Evolutionary conservation across 495 filamentous ascomycete genomes (phyloP).

Genomic region (Daldinia grandis): DNA sequence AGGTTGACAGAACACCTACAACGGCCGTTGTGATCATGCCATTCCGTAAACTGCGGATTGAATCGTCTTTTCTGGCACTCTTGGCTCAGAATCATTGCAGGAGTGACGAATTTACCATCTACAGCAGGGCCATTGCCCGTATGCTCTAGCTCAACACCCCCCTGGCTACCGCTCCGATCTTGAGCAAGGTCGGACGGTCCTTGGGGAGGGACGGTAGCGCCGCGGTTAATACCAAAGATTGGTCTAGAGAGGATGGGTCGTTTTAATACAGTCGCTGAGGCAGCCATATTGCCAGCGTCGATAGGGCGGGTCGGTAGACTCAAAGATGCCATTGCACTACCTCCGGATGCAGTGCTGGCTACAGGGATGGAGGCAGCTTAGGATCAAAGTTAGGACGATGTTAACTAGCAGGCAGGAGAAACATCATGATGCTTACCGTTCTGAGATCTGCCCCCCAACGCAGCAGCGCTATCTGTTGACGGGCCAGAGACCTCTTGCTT

Average conservation of each 20-base stretch:
- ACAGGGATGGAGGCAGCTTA: background rate
- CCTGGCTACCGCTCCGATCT: background rate
- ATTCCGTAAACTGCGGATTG: slow-evolving; percentile 39
- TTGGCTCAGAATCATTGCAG: background rate
- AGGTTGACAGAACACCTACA: slow-evolving; percentile 31
- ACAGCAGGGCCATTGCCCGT: background rate
- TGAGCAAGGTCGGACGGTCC: background rate
- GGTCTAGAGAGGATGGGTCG: background rate
- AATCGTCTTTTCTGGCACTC: slow-evolving; percentile 47
- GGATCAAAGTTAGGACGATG: background rate
- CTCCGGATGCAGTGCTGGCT: background rate
- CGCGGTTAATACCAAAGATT: background rate
- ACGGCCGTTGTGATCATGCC: background rate
- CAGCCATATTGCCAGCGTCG: background rate
- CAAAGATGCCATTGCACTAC: background rate
- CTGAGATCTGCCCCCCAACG: background rate
- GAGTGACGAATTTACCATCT: background rate
- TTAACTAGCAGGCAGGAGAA: background rate
- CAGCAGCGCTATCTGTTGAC: background rate
- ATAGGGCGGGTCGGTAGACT: background rate
- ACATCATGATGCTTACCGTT: background rate
- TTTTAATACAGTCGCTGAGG: background rate
- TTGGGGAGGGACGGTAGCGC: background rate
- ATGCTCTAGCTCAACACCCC: background rate
- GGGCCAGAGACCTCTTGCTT: background rate